phyloP scores from a whole-genome alignment of 306 rosid genomes.

The Dicorynia guianensis region DNA sequence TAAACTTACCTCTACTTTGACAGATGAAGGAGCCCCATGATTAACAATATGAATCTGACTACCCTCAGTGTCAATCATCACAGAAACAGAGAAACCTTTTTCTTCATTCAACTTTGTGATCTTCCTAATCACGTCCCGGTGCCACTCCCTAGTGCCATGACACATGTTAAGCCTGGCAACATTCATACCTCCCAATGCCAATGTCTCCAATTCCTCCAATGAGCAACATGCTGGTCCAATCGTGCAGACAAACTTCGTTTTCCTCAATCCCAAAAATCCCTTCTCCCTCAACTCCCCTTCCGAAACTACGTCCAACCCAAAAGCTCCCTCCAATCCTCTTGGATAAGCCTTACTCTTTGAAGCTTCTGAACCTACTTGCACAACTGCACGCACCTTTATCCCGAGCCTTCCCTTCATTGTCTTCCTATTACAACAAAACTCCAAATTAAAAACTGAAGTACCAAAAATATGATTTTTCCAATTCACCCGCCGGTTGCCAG shows the following conservation, averaged over 20 bases:
- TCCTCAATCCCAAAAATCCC: conserved; percentile 83
- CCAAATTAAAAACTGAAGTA: conserved; percentile 17
- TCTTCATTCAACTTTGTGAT: conserved; percentile 78
- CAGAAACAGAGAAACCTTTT: conserved; percentile 71
- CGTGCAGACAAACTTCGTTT: conserved; percentile 89
- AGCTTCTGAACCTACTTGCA: conserved; percentile 56
- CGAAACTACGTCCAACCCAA: conserved; percentile 74
- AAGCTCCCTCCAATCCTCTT: conserved; percentile 47
- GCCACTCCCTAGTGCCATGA: conserved; percentile 86
- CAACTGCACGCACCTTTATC: conserved; percentile 52
- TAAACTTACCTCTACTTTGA: conserved; percentile 73
- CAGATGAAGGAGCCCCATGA: conserved; percentile 84
- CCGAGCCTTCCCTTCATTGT: conserved; percentile 50
- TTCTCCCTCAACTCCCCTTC: conserved; percentile 77
- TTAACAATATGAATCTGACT: conserved; percentile 89
- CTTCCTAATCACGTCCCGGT: conserved; percentile 69
- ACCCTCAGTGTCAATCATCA: conserved; percentile 95
- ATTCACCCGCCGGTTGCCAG: conserved; percentile 35
- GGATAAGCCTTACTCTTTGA: conserved; percentile 35
- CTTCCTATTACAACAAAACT: conserved; percentile 38
- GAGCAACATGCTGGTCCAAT: conserved; percentile 80
- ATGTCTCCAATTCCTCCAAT: conserved; percentile 73
- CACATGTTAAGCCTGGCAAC: conserved; percentile 94
- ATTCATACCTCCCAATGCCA: conserved; percentile 88
- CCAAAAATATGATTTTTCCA: conserved; percentile 44